These are phyloP conservation scores for Aspergillus cavernicola DNA, from an alignment of 495 filamentous ascomycete species.

Conservation along the genomic window DNA sequence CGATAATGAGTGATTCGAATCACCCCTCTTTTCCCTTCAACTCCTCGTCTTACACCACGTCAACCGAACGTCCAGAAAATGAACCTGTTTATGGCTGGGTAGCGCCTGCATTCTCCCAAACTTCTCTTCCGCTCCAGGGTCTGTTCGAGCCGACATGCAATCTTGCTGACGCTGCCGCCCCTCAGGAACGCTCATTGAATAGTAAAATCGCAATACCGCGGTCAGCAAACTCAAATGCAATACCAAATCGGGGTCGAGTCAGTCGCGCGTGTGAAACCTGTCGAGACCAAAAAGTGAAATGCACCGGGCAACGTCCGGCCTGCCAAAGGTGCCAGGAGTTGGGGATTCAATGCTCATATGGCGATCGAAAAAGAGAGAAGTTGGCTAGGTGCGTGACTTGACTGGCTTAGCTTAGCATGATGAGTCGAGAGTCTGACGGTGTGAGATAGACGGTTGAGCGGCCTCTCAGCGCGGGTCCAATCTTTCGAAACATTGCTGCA, in stretches of 20 bases:
- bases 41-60: too few relatives aligned
- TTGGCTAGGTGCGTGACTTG: conserved; percentile 48
- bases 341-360: conserved; percentile 49
- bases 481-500: conserved; percentile 34
- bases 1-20: conserved; percentile 30
- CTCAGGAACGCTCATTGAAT: conserved; percentile 22
- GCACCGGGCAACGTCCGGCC: conserved; percentile 52
- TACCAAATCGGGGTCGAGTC: conserved; percentile 38
- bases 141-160: conserved; percentile 19
- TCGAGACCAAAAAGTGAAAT: conserved; percentile 65
- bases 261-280: conserved; percentile 69
- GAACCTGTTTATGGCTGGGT: conserved; percentile 20
- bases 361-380: conserved; percentile 57
- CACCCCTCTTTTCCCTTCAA: conserved; percentile 18
- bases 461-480: conserved; percentile 35
- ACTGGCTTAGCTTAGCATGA: background rate
- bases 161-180: conserved; percentile 12
- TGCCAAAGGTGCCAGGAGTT: conserved; percentile 57
- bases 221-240: conserved; percentile 22
- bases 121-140: conserved; percentile 6
- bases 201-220: conserved; percentile 41
- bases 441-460: conserved; percentile 35
- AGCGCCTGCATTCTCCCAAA: conserved; percentile 18
- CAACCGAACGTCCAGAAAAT: conserved; percentile 22
- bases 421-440: conserved; percentile 12